These are phyloP conservation scores for Candida railenensis DNA, from an alignment of 805 yeast species.

Conservation along the genomic window DNA sequence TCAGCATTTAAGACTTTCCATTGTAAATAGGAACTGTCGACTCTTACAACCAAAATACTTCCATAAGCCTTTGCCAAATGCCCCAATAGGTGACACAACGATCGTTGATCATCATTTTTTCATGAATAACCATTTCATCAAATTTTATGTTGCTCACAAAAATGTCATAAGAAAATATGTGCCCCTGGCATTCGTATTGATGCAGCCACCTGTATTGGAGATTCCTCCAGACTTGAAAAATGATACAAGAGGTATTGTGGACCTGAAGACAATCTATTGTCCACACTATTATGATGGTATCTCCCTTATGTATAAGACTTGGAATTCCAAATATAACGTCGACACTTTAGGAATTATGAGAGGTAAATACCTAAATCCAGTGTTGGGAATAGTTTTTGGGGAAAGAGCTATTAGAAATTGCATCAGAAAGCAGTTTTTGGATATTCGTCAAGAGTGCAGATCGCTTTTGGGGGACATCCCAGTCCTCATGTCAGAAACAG, in stretches of 20 bases:
- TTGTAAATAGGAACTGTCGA: slow-evolving; percentile 19
- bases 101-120: slow-evolving; percentile 53
- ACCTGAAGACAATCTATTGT: slow-evolving; percentile 65
- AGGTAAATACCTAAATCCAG: slow-evolving; percentile 70
- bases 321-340: slow-evolving; percentile 82
- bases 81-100: neutral
- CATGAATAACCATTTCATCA: slow-evolving; percentile 62
- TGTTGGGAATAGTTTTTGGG: slow-evolving; percentile 76
- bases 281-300: slow-evolving; percentile 96
- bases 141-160: slow-evolving; percentile 55
- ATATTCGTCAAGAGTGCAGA: slow-evolving; percentile 62
- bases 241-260: slow-evolving; percentile 49
- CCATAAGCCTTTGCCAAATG: slow-evolving; percentile 17
- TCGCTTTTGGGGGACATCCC: slow-evolving; percentile 70
- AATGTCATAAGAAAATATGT: slow-evolving; percentile 43
- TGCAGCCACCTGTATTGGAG: slow-evolving; percentile 82
- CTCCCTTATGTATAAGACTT: slow-evolving; percentile 85
- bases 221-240: slow-evolving; percentile 67
- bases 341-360: slow-evolving; percentile 89
- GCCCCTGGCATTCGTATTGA: slow-evolving; percentile 52
- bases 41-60: slow-evolving; percentile 31
- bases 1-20: slow-evolving; percentile 27
- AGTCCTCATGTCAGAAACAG: slow-evolving; percentile 86
- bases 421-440: slow-evolving; percentile 64
- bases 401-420: slow-evolving; percentile 75